These are phyloP conservation scores for Chlamydomonas incerta DNA, from an alignment of 139 green algal species.

Conservation along the genomic window DNA sequence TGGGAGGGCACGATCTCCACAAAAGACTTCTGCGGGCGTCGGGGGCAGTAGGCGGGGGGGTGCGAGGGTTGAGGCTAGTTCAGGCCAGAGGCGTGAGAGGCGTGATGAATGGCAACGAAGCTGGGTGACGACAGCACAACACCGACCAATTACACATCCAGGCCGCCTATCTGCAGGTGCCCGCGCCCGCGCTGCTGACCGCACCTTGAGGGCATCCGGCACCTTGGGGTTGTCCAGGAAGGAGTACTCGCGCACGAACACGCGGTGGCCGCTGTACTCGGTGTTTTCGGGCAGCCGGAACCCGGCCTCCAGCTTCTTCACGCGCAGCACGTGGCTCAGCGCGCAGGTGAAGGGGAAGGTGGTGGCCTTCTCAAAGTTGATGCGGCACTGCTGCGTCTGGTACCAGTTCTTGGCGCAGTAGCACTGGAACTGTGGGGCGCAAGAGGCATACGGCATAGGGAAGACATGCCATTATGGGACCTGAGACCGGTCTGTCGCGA, in stretches of 20 bases:
- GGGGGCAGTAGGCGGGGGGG: too few relatives aligned
- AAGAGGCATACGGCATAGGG: too few relatives aligned
- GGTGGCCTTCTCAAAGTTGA: constrained; percentile 39
- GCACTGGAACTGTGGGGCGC: constrained; percentile 49
- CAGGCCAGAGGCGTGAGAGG: too few relatives aligned
- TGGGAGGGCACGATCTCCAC: constrained; percentile 16
- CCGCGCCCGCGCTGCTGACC: not conserved
- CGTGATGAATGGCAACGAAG: not conserved
- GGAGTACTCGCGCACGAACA: constrained; percentile 1
- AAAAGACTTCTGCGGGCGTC: not conserved
- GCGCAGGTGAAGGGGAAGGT: constrained; percentile 52
- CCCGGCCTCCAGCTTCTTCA: not conserved
- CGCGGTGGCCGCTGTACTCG: not conserved
- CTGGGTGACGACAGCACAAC: too few relatives aligned
- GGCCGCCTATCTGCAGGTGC: too few relatives aligned
- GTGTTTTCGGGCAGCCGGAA: not conserved
- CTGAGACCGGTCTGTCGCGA: too few relatives aligned
- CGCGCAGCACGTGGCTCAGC: constrained; percentile 4
- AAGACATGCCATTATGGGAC: too few relatives aligned
- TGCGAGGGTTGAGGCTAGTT: not conserved
- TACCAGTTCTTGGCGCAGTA: constrained; percentile 62
- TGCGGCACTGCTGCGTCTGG: constrained; percentile 36
- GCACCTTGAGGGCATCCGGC: constrained; percentile 9
- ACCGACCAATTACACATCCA: too few relatives aligned
- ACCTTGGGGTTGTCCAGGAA: constrained; percentile 37